Evolutionary conservation across 495 filamentous ascomycete genomes (phyloP), one percentile per base, ranked within the genome.

Genomic region (Bombardia bombarda): DNA sequence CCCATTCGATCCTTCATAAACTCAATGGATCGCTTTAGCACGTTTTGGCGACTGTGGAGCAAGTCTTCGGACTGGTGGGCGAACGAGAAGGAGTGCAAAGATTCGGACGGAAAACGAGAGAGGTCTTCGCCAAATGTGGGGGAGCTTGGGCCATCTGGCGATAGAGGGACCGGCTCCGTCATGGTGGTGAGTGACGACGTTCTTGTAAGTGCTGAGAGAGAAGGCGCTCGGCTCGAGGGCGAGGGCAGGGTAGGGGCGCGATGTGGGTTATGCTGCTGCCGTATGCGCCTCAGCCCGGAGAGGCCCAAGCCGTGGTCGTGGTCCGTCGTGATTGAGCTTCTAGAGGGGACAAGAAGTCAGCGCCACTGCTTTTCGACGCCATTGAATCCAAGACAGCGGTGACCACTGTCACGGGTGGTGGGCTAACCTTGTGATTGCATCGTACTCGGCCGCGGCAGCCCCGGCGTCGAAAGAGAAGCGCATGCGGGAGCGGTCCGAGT

Each of bases 41-140:
- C 83, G 65, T 88, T 96, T 57, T 97, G 93, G 35, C 93, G 78
- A 56, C 71, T 95, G 55, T 94, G 85, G 21, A 97, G 75, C 33
- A 84, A 70, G 52, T 96, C 90, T 56, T 95, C 90, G 4, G 90
- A 89, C 62, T 95, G 90, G 45, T 95, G 87, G 3, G 93, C 87
- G 61, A 99, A 99, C 23, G 93, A 97, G 66, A 99, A 99, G 0
- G 93, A 97, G 59, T 99, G 92, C 44, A 99, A 65, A 1, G 92
- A 99, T 62, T 99, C 92, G 52, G 86, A 85, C 2, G 93, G 90
- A 57, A 97, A 99, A 33, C 89, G 79, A 34, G 80, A 78, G 23
- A 99, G 77, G 54, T 97, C 92, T 73, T 97, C 92, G 53, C 82
- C 69, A 47, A 89, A 84, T 34, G 77, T 77, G 28, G 86, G 84